Conservation (phyloP, 73 alveolate species). For the Breviolum minutum region DNA sequence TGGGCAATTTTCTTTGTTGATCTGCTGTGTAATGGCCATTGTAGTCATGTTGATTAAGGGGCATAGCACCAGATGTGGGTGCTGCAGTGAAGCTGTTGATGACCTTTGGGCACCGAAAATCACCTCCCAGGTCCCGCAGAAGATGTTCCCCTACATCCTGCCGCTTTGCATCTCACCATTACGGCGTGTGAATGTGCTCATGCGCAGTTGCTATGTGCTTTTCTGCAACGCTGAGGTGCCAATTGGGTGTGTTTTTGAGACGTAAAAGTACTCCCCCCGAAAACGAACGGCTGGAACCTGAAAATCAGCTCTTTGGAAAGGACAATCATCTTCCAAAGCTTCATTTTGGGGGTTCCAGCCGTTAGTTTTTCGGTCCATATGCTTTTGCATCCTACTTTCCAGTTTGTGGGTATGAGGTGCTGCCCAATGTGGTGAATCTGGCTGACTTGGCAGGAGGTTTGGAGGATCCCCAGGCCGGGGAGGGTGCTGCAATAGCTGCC, state of each 20-base stretch:
- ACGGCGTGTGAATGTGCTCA: conserved; percentile 63
- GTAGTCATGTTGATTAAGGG: no score
- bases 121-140: neutral
- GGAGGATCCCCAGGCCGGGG: conserved; percentile 52
- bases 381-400: neutral
- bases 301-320: no score
- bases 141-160: conserved; percentile 44
- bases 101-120: no score
- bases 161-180: conserved; percentile 60
- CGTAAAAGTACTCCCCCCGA: no score
- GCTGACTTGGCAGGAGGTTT: conserved; percentile 16
- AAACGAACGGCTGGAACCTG: no score
- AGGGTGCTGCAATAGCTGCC: neutral
- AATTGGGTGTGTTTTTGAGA: no score
- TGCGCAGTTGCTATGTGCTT: conserved; percentile 88
- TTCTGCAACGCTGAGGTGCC: conserved; percentile 57
- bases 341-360: neutral
- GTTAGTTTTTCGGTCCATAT: neutral
- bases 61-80: no score
- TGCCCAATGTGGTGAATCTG: conserved; percentile 56
- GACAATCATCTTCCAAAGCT: neutral
- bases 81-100: no score
- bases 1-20: no score
- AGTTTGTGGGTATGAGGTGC: neutral
- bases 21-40: no score